Conservation (phyloP, 805 yeast species). For the Candida broadrunensis region DNA sequence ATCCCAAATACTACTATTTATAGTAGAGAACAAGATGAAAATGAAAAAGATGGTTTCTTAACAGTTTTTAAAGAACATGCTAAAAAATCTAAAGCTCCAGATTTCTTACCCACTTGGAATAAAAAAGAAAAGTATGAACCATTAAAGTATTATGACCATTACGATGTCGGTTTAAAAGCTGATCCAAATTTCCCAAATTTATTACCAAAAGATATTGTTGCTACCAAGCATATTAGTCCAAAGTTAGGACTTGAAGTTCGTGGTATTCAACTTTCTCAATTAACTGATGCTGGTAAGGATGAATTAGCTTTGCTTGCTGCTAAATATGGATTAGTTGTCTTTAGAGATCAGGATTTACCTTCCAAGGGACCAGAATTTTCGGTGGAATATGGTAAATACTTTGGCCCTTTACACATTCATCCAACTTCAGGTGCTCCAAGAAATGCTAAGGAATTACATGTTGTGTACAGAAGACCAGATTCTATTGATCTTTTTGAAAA, state of each 20-base stretch:
- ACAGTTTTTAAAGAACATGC: constrained; percentile 9
- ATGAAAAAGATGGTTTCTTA: constrained; percentile 8
- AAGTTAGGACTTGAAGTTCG: constrained; percentile 64
- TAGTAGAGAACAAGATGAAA: constrained; percentile 4
- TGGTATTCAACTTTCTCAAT: constrained; percentile 56
- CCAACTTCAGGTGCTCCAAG: constrained; percentile 43
- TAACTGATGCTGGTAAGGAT: constrained; percentile 54
- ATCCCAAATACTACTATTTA: constrained; percentile 6
- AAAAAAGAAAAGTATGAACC: constrained; percentile 44
- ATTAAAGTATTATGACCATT: constrained; percentile 49
- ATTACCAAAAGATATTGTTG: constrained; percentile 33
- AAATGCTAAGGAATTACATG: constrained; percentile 26
- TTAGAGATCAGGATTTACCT: constrained; percentile 63
- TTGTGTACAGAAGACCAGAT: constrained; percentile 20
- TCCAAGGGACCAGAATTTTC: constrained; percentile 29
- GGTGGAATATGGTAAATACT: constrained; percentile 30
- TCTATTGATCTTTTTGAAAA: constrained; percentile 10
- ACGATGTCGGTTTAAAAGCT: constrained; percentile 59
- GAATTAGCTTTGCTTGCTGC: constrained; percentile 68
- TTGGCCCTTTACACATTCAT: constrained; percentile 43
- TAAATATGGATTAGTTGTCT: constrained; percentile 63
- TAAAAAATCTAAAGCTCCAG: constrained; percentile 5
- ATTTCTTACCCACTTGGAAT: constrained; percentile 32
- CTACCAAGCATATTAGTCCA: constrained; percentile 51
- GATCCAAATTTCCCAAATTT: constrained; percentile 52